Percentiles rank a stretch among this genome's conserved stretches.
phyloP scores from a whole-genome alignment of 768 basidiomycete species.

The Tricholoma terreum region DNA sequence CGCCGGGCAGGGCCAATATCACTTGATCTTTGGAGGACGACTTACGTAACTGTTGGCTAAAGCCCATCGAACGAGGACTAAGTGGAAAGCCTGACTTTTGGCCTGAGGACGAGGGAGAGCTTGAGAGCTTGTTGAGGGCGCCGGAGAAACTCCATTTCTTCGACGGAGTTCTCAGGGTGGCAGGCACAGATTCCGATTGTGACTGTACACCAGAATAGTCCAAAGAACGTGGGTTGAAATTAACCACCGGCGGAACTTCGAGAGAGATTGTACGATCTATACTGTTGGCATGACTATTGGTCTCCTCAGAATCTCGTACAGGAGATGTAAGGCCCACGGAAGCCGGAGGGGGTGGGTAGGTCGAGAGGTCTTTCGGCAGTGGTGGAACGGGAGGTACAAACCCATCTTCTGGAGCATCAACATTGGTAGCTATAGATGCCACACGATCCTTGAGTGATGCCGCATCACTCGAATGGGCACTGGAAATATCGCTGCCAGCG shows the following conservation, averaged over 20 bases:
- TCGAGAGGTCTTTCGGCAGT: constrained; percentile 85
- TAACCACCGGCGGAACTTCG: constrained; percentile 46
- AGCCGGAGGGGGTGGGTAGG: constrained; percentile 65
- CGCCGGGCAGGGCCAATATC: constrained; percentile 36
- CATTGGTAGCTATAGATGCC: constrained; percentile 54
- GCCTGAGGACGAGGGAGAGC: constrained; percentile 59
- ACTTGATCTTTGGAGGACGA: constrained; percentile 66
- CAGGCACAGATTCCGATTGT: constrained; percentile 42
- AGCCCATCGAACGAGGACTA: constrained; percentile 66
- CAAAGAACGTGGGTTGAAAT: constrained; percentile 38
- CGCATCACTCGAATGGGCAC: constrained; percentile 67
- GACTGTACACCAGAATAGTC: constrained; percentile 33
- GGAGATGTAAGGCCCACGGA: constrained; percentile 55
- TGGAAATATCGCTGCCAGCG: constrained; percentile 82
- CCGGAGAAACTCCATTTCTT: constrained; percentile 97
- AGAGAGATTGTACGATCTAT: constrained; percentile 47
- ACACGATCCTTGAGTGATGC: constrained; percentile 64
- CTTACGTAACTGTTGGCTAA: constrained; percentile 66
- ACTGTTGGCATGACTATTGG: constrained; percentile 43
- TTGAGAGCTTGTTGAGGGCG: constrained; percentile 71
- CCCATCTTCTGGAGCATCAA: constrained; percentile 58
- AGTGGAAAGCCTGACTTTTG: constrained; percentile 56
- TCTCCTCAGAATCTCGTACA: constrained; percentile 32
- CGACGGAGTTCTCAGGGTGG: constrained; percentile 73
- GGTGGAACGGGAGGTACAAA: constrained; percentile 92